phyloP scores from a whole-genome alignment of 345 rosid genomes.

The Eucalyptus lansdowneana region DNA sequence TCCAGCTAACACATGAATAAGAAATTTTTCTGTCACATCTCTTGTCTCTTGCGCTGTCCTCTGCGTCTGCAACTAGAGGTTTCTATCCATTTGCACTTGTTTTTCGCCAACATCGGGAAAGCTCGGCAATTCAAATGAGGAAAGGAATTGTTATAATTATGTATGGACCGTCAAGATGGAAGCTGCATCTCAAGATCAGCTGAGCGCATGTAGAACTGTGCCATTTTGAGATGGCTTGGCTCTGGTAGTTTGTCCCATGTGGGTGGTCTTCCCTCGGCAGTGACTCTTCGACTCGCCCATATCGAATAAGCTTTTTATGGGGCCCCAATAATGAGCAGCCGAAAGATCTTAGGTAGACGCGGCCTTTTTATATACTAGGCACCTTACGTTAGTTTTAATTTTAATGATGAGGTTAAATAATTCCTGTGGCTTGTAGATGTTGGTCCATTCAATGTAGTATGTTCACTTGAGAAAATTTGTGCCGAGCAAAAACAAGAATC shows the following conservation, averaged over 20 bases:
- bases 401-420: background rate
- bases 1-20: background rate
- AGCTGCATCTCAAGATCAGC: background rate
- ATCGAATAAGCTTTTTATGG: background rate
- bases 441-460: background rate
- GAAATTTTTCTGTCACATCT: background rate
- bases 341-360: background rate
- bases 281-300: background rate
- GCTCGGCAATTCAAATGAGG: background rate
- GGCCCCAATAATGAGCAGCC: background rate
- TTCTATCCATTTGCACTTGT: background rate
- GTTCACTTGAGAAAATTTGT: background rate
- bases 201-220: background rate
- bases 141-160: background rate
- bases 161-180: background rate
- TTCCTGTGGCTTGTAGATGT: background rate
- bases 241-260: background rate
- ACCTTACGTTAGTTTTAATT: background rate
- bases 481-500: background rate
- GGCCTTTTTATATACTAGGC: background rate
- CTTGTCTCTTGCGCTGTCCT: background rate
- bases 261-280: background rate
- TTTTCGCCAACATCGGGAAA: background rate
- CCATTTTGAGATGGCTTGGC: background rate
- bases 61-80: background rate